Base-by-base conservation (phyloP, 768 basidiomycete species). In the Austroboletus festivus region DNA sequence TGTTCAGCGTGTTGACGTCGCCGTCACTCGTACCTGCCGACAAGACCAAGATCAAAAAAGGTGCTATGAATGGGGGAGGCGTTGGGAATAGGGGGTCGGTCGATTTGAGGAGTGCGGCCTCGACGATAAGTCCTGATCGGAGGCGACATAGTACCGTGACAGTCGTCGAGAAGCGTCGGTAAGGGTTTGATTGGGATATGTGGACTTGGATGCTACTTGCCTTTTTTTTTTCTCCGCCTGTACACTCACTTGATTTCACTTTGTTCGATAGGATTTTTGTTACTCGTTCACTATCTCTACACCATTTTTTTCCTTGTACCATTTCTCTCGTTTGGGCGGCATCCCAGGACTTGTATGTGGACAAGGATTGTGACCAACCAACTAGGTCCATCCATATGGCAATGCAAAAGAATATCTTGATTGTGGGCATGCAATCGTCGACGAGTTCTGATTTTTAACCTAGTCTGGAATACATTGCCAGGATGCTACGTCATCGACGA, bases 1-100 rank as follows among this genome's bases (percentile, higher is more conserved):
- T 53, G 60, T 53, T 62, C 2, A 50, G 39, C 40, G 5, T 46
- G 9, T 21, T 50, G 16, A 7, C 48, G n/a, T 47, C 55, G 30
- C 44, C 53, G 20, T 8, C 31, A 50, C 10, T 28, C 35, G 30
- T 24, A 6, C 43, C 58, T 5, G 11, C n/a, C 3, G 51, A 56
- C n/a, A 44, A 43, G 28, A 9, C 11, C 18, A 48, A 44, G 38
- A 44, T 39, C 16, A 22, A 15, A 33, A 13, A 11, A 5, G 11
- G 6, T 12, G 24, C 19, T 31, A 44, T 26, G 9, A 24, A 38
- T 15, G 55, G 37, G 23, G 58, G 37, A 30, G 38, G 30, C 20
- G 13, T 4, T 34, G 31, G 18, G 19, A 46, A 35, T 30, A 56
- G 41, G 6, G 48, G 57, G 31, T 33, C 31, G 31, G 12, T 33